These are phyloP conservation scores for Striga asiatica DNA, from an alignment of 257 asterid species.

Conservation along the genomic window DNA sequence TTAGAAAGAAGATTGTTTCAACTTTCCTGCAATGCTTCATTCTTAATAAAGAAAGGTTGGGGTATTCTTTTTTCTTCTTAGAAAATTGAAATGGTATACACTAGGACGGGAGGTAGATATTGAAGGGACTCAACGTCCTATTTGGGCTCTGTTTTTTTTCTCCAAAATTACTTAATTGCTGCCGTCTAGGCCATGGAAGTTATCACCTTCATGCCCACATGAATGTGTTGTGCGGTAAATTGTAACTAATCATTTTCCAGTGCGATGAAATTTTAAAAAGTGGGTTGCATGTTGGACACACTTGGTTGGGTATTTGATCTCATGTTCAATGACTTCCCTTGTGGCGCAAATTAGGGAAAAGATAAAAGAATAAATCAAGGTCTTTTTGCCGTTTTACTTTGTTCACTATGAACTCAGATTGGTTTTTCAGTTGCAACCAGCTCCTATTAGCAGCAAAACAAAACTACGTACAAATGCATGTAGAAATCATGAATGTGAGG, in stretches of 20 bases:
- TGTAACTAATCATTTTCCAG: neutral
- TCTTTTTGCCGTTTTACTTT: neutral
- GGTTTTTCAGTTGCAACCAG: neutral
- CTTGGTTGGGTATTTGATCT: neutral
- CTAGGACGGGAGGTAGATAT: neutral
- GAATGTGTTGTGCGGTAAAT: neutral
- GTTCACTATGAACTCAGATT: neutral
- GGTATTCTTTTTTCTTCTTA: too few relatives aligned
- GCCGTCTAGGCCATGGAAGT: neutral
- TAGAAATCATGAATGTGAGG: too few relatives aligned
- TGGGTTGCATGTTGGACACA: neutral
- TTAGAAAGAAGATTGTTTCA: neutral
- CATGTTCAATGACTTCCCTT: neutral
- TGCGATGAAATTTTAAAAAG: neutral
- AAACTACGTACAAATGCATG: too few relatives aligned
- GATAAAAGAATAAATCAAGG: neutral
- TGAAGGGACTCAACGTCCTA: neutral
- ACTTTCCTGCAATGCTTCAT: constrained; percentile 40
- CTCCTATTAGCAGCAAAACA: neutral
- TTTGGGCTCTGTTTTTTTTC: neutral
- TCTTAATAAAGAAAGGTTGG: too few relatives aligned
- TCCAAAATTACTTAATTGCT: neutral
- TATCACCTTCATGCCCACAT: neutral
- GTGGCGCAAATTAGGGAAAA: neutral
- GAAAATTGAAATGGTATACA: too few relatives aligned